These are phyloP conservation scores for Oldenlandia corymbosa DNA, from an alignment of 257 asterid genomes.

Conservation along the genomic window DNA sequence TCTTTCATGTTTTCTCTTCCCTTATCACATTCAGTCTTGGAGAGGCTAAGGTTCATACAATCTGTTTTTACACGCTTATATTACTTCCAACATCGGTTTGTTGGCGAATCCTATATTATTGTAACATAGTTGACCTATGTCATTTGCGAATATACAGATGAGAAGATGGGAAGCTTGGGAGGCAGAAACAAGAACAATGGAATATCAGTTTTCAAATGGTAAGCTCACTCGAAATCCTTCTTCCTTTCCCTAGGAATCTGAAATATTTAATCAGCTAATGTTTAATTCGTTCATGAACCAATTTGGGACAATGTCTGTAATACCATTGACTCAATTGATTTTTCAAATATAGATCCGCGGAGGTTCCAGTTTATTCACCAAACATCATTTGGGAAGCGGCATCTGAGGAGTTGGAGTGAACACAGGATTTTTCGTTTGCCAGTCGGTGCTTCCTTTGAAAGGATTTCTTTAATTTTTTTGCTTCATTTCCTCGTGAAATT, in stretches of 20 bases:
- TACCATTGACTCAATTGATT: neutral
- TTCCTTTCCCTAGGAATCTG: neutral
- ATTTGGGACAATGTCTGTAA: no score
- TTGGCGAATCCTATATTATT: no score
- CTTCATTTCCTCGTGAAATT: neutral
- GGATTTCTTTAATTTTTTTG: neutral
- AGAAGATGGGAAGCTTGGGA: constrained; percentile 74
- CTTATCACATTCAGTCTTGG: constrained; percentile 69
- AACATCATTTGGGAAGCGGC: constrained; percentile 69
- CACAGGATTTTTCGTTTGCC: constrained; percentile 48
- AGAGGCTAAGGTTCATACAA: constrained; percentile 52
- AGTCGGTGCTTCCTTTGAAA: constrained; percentile 25
- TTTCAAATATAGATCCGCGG: constrained; percentile 44
- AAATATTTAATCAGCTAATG: no score
- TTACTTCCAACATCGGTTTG: no score
- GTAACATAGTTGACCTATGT: neutral
- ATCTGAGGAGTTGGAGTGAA: constrained; percentile 61
- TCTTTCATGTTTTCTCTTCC: constrained; percentile 61
- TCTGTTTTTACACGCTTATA: no score
- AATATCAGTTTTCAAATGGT: constrained; percentile 70
- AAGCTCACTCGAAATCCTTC: constrained; percentile 3
- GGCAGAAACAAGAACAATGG: constrained; percentile 70
- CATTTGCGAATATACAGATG: constrained; percentile 41
- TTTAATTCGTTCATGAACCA: no score
- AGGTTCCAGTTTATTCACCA: constrained; percentile 69